Evolutionary conservation across 2,329 filamentous ascomycete genomes (phyloP).

Genomic region (Simplicillium aogashimaense): DNA sequence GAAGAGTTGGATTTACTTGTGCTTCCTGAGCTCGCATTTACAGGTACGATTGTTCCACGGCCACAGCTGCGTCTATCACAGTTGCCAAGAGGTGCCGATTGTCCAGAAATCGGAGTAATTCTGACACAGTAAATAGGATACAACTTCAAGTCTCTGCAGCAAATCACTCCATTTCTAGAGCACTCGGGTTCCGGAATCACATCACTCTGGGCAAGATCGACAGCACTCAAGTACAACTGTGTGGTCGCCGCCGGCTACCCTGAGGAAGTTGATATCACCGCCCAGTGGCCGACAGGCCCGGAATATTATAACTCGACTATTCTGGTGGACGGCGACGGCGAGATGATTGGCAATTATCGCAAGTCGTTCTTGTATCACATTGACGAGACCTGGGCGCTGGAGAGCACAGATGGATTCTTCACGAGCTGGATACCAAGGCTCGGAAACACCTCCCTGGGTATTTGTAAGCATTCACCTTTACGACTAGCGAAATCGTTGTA

Average conservation of each 20-base stretch:
- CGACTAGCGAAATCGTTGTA: background rate
- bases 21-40: constrained; percentile 67
- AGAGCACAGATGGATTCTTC: constrained; percentile 37
- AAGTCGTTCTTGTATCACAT: constrained; percentile 48
- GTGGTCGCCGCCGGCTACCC: constrained; percentile 65
- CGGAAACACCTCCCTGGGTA: constrained; percentile 39
- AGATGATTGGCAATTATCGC: constrained; percentile 49
- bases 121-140: constrained; percentile 44
- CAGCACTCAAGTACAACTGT: constrained; percentile 57
- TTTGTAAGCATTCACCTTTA: constrained; percentile 27
- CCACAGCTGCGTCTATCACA: background rate
- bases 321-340: constrained; percentile 46
- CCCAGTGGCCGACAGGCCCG: constrained; percentile 37
- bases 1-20: constrained; percentile 60
- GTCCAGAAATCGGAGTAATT: too few relatives aligned
- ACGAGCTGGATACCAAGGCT: constrained; percentile 27
- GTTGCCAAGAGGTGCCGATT: too few relatives aligned
- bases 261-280: constrained; percentile 47
- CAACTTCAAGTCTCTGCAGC: constrained; percentile 61
- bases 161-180: constrained; percentile 63
- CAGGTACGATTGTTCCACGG: constrained; percentile 38
- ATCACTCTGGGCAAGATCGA: constrained; percentile 60
- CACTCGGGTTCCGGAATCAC: constrained; percentile 53
- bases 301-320: constrained; percentile 48
- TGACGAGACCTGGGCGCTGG: constrained; percentile 48